Evolutionary conservation across 208 protist species (phyloP), one percentile per base, ranked within the genome.

Genomic region (Acanthamoeba triangularis): DNA sequence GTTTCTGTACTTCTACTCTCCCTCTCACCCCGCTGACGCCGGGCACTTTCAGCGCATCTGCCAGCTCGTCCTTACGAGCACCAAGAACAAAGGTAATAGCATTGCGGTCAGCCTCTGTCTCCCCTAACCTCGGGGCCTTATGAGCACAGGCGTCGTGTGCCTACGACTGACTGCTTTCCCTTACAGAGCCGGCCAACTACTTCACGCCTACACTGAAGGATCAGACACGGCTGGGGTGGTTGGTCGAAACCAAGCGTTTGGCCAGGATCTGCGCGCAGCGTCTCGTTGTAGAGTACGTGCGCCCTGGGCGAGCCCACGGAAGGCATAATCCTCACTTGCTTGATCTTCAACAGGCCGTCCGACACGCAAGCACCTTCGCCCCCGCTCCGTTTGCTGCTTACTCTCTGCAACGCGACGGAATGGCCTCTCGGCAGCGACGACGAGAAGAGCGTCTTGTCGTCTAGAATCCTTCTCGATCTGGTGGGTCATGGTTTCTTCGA

Each of bases 1-100:
- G 84, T 90, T 63, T 41, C 84, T 90, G 20, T 90, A 56, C 84
- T 90, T 90, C 30, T 90, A 90, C 52, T 52, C 33, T 41, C 54
- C 47, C 20, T 33, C 37, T 23, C 44, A 35, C 7, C n/a, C 49
- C 30, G 47, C 54, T 18, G 84, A 90, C 49, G 56, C 30, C 7
- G 33, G 20, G 30, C 84, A 65, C 56, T 67, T 90, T 35, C 18
- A 37, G n/a, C 47, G 54, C 54, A 67, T 90, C n/a, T 90, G 84
- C 33, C 56, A 59, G 30, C 41, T 90, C 33, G 84, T 90, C 54
- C 84, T 90, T 52, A 90, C n/a, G 5, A 90, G 84, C 54, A 59
- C 56, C 30, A 90, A 90, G 54, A 90, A 90, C 56, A 67, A 59
- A 20, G 84, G 84, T 90, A 74, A 8, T 20, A 7, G n/a, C n/a